A percentile compares a stretch with the other conserved stretches of the same genome.
Evolutionary conservation across 139 green algal genomes (phyloP).

Genomic region (Dunaliella sp.): DNA sequence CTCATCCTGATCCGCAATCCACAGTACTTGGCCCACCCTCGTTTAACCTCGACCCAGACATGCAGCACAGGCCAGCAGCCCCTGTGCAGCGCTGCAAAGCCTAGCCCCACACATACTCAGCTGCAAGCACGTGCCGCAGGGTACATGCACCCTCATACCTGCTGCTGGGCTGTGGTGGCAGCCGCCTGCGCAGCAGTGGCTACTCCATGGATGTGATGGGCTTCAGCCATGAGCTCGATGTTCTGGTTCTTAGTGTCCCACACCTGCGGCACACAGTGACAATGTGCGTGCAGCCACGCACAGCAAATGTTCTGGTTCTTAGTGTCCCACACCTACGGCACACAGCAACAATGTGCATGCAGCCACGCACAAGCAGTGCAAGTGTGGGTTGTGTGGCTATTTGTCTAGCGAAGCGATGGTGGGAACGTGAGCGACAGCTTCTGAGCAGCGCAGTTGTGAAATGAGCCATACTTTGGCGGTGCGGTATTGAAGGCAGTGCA

Average conservation of each 20-base stretch:
- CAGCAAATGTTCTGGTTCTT: slow-evolving; percentile 7
- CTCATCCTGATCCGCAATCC: too few relatives aligned
- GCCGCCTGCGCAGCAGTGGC: not conserved
- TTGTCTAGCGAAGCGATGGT: not conserved
- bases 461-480: too few relatives aligned
- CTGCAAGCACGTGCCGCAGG: too few relatives aligned
- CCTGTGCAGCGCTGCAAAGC: too few relatives aligned
- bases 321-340: not conserved
- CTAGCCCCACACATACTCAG: too few relatives aligned
- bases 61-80: too few relatives aligned
- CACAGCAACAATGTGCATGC: not conserved
- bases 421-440: too few relatives aligned
- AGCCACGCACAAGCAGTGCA: not conserved
- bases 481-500: too few relatives aligned
- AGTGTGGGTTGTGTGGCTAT: not conserved
- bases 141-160: too few relatives aligned
- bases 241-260: slow-evolving; percentile 6
- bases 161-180: not conserved
- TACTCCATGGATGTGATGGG: not conserved
- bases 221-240: not conserved
- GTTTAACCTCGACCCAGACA: too few relatives aligned
- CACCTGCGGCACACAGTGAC: not conserved
- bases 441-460: too few relatives aligned
- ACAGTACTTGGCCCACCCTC: too few relatives aligned
- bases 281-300: not conserved